Evolutionary conservation across 768 basidiomycete genomes (phyloP).

Genomic region (Xerocomus brunneocitrinus): DNA sequence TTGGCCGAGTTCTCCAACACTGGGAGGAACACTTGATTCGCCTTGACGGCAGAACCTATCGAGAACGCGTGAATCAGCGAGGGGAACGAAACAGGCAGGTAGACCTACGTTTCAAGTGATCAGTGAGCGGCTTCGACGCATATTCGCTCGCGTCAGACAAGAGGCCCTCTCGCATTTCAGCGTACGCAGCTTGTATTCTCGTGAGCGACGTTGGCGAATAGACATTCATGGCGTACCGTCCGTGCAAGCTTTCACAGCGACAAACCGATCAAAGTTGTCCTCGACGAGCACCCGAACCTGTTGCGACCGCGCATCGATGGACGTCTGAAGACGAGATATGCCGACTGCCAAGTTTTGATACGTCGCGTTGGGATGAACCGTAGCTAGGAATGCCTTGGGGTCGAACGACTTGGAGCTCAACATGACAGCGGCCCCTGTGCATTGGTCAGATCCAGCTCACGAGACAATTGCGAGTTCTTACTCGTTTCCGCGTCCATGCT

Average conservation of each 20-base stretch:
- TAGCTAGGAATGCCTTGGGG: constrained; percentile 88
- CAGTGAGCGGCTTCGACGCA: constrained; percentile 74
- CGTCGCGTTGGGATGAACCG: constrained; percentile 90
- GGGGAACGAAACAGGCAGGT: background rate
- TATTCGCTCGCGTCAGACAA: constrained; percentile 74
- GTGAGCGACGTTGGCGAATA: constrained; percentile 2
- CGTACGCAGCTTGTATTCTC: constrained; percentile 61
- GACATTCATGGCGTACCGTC: constrained; percentile 56
- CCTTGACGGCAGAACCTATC: constrained; percentile 84
- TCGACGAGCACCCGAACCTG: constrained; percentile 95
- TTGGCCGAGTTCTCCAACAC: constrained; percentile 94
- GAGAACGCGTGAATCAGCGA: background rate
- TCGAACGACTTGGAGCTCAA: constrained; percentile 94
- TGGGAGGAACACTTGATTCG: constrained; percentile 93
- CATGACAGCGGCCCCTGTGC: constrained; percentile 70
- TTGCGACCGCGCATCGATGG: constrained; percentile 87
- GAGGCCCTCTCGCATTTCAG: constrained; percentile 90
- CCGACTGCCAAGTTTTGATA: constrained; percentile 87
- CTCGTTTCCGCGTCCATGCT: constrained; percentile 78
- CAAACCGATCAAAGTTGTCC: constrained; percentile 97
- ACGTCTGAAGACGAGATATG: constrained; percentile 64
- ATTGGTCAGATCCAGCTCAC: constrained; percentile 6
- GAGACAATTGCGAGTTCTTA: constrained; percentile 27
- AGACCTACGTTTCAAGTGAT: constrained; percentile 76
- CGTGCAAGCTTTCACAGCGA: constrained; percentile 95